These are phyloP conservation scores for Diutina mesorugosa DNA, from an alignment of 1,139 yeast species.

Conservation along the genomic window DNA sequence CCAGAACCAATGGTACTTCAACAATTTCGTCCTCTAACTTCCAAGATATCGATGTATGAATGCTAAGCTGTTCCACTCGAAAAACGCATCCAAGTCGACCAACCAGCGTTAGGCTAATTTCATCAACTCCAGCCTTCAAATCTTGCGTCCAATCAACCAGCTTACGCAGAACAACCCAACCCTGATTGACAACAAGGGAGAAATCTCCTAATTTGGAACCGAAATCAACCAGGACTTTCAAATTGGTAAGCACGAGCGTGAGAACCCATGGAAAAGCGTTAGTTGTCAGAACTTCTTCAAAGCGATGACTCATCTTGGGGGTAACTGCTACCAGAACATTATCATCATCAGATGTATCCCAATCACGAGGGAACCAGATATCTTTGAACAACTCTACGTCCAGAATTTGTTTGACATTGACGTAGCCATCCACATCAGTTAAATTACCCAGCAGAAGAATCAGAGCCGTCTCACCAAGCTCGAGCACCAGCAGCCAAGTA, in stretches of 20 bases:
- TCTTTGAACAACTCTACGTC: slow-evolving; percentile 76
- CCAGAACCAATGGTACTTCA: slow-evolving; percentile 56
- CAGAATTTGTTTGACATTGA: slow-evolving; percentile 76
- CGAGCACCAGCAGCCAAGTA: slow-evolving; percentile 25
- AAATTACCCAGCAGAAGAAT: slow-evolving; percentile 42
- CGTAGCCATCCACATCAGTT: slow-evolving; percentile 43
- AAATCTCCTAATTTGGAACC: slow-evolving; percentile 77
- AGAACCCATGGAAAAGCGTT: slow-evolving; percentile 69
- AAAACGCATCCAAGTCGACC: slow-evolving; percentile 75
- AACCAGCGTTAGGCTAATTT: slow-evolving; percentile 38
- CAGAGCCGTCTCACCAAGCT: slow-evolving; percentile 21
- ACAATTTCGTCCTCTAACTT: slow-evolving; percentile 25
- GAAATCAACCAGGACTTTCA: slow-evolving; percentile 51
- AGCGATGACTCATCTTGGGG: slow-evolving; percentile 31
- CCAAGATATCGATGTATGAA: slow-evolving; percentile 69
- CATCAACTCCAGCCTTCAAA: slow-evolving; percentile 46
- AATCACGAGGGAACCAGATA: slow-evolving; percentile 57
- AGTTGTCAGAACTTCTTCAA: slow-evolving; percentile 32
- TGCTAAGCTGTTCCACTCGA: slow-evolving; percentile 32
- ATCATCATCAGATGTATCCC: neutral
- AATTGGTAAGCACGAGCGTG: slow-evolving; percentile 40
- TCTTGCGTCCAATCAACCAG: slow-evolving; percentile 63
- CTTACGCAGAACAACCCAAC: slow-evolving; percentile 65
- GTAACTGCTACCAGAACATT: neutral
- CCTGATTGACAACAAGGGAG: slow-evolving; percentile 36